Percentiles rank a stretch among this genome's conserved stretches.
Evolutionary conservation across 2,329 filamentous ascomycete species (phyloP).

Genomic region (Botrytis medusae): DNA sequence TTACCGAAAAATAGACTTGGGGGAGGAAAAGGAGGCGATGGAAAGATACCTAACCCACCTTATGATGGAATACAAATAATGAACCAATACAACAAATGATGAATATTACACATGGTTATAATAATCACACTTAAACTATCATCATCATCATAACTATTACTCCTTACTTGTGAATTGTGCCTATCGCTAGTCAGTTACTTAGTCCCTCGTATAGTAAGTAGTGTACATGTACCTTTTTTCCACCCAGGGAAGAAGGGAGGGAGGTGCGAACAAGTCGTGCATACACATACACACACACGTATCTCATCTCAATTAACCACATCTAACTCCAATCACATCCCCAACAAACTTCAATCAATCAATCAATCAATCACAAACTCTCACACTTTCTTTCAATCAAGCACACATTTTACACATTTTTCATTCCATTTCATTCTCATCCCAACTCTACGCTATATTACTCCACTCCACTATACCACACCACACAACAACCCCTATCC

Average conservation of each 20-base stretch:
- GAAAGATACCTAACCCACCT: background rate
- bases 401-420: background rate
- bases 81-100: background rate
- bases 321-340: background rate
- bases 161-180: accelerated
- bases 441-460: no score
- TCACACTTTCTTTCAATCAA: background rate
- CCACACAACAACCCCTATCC: background rate
- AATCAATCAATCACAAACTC: background rate
- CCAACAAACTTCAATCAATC: background rate
- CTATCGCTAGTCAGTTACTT: background rate
- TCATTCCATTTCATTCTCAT: background rate
- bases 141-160: background rate
- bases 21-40: background rate
- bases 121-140: background rate
- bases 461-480: background rate
- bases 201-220: background rate
- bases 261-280: background rate
- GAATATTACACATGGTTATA: background rate
- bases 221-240: accelerated
- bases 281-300: background rate
- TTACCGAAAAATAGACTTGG: background rate
- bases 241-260: background rate
- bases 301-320: background rate
- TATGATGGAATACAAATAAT: background rate